Conservation (phyloP, 306 rosid species). For the Vachellia pachyceras region DNA sequence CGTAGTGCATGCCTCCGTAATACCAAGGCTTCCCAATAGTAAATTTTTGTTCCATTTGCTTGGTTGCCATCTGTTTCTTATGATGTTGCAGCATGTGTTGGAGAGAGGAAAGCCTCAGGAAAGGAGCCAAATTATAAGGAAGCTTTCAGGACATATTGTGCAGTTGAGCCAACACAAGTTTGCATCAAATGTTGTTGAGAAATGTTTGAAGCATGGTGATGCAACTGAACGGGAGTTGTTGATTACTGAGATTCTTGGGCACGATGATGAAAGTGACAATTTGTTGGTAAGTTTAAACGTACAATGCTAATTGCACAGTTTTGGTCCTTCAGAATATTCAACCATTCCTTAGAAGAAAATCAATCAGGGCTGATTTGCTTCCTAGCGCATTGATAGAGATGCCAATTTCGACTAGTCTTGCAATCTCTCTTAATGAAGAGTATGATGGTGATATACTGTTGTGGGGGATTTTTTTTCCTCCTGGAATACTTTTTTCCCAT, state of each 20-base stretch:
- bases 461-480: background rate
- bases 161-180: constrained; percentile 69
- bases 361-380: background rate
- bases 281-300: constrained; percentile 62
- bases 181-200: constrained; percentile 92
- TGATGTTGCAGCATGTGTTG: constrained; percentile 72
- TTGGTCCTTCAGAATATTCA: constrained; percentile 1
- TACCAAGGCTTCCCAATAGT: background rate
- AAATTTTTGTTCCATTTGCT: constrained; percentile 19
- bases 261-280: constrained; percentile 62
- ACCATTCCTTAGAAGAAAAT: constrained; percentile 2
- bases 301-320: constrained; percentile 1
- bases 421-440: constrained; percentile 1
- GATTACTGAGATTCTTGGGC: constrained; percentile 79
- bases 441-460: constrained; percentile 2
- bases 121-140: constrained; percentile 72
- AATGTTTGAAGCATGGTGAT: constrained; percentile 85
- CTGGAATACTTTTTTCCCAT: background rate
- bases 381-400: constrained; percentile 13
- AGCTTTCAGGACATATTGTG: constrained; percentile 67
- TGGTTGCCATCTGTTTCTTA: constrained; percentile 21
- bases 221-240: constrained; percentile 62
- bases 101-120: constrained; percentile 74
- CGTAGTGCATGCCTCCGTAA: background rate
- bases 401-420: background rate